Percentiles rank a stretch among this genome's conserved stretches.
These are phyloP conservation scores for Fonsecaea multimorphosa DNA, from an alignment of 2,329 filamentous ascomycete species.

Conservation along the genomic window DNA sequence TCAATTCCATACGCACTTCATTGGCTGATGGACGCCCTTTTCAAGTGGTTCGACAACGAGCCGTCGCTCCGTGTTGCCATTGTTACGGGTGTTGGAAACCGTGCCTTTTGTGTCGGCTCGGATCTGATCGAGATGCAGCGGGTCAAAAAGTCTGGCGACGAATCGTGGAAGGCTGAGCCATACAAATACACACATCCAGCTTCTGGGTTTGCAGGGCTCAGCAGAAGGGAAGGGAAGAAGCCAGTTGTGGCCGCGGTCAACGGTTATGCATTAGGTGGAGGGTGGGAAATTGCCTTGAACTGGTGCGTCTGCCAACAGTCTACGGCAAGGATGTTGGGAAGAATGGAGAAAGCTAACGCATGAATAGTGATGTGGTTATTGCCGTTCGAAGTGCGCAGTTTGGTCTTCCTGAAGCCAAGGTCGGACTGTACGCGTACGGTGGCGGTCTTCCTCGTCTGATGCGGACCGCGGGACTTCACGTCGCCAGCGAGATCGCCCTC, in stretches of 20 bases:
- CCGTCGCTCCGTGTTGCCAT: constrained; percentile 48
- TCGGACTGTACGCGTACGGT: constrained; percentile 72
- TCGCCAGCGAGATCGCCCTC: constrained; percentile 75
- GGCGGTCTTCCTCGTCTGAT: constrained; percentile 72
- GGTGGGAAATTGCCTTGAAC: constrained; percentile 66
- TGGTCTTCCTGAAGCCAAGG: constrained; percentile 71
- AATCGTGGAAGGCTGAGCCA: constrained; percentile 16
- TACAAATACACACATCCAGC: constrained; percentile 35
- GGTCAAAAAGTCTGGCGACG: constrained; percentile 6
- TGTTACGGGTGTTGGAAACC: constrained; percentile 47
- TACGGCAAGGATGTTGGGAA: neutral
- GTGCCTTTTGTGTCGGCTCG: constrained; percentile 52
- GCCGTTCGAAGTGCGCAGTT: constrained; percentile 64
- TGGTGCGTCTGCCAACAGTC: constrained; percentile 4
- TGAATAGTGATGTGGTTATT: constrained; percentile 65
- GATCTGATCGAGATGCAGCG: constrained; percentile 49
- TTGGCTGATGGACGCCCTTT: constrained; percentile 48
- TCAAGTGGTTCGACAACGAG: constrained; percentile 53
- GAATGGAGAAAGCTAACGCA: neutral
- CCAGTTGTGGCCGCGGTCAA: constrained; percentile 78
- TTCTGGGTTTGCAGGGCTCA: constrained; percentile 47
- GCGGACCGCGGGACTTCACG: constrained; percentile 67
- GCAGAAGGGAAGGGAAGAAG: constrained; percentile 70
- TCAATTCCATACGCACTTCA: constrained; percentile 49
- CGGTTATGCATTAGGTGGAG: constrained; percentile 74